Evolutionary conservation across 768 basidiomycete genomes (phyloP), one percentile per base, ranked within the genome.

Genomic region (Xanthoconium purpureum): DNA sequence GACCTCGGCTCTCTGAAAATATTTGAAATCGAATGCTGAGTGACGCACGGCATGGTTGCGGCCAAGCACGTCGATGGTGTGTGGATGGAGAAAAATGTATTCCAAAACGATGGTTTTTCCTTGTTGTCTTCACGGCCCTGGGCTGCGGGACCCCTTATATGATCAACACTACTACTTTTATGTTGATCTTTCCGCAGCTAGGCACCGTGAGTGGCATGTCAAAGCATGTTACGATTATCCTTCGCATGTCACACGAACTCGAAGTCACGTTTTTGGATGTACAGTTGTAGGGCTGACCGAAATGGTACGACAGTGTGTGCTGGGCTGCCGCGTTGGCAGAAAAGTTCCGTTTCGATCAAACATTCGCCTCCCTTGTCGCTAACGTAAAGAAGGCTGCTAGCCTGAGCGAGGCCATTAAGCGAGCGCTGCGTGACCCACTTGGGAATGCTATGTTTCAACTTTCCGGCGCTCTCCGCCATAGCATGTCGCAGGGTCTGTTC

Each of bases 311-410:
- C 33, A 24, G 35, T 32, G 46, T 17, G 33, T 45, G 15, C 13
- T 28, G 3, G 35, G 14, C 47, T 24, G 13, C 33, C 13, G 17
- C 30, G 35, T 20, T 47, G 43, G 36, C 8, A 39, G 32, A 17
- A 57, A 39, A 0, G 9, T 5, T 15, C 36, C 17, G 28, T 9
- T 28, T 18, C 50, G 37, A 36, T 54, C 46, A 1, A 54, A 24
- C 11, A 42, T 43, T 32, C 11, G 18, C 52, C 28, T 46, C 33
- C n/a, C 56, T 24, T 17, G 20, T 18, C 15, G 9, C 18, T 47
- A 29, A 56, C 60, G 49, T 62, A 60, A 60, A 39, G 5, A 20
- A 37, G 30, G 47, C 30, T 24, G 24, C 24, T 24, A 24, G 24
- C 24, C 24, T 24, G 24, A 24, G 24, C 2, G 12, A 17, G 11